Base-by-base conservation (phyloP, 805 yeast genomes). In the Saturnispora hagleri region DNA sequence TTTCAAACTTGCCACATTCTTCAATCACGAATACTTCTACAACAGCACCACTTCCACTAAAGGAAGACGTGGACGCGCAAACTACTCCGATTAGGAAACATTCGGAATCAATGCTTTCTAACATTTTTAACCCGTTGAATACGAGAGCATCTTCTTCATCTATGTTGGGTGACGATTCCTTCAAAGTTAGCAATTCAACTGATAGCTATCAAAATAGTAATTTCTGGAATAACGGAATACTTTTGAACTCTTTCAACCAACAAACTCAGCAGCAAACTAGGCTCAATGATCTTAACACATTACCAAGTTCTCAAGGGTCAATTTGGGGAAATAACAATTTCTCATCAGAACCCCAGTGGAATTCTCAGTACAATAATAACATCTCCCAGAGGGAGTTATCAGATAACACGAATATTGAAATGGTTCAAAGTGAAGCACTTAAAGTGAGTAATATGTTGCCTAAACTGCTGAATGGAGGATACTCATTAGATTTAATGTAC, bases 391-490 rank as follows among this genome's bases (percentile, higher is more conserved):
- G 15, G 12, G 10, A 43, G 17, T 40, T 22, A 8, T 2, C 43
- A 13, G 10, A 46, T 15, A 18, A 13, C 7, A 34, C 43, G 24
- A 43, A 17, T 6, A 34, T 38, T 17, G 51, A 49, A 22, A 20
- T 50, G 9, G 65, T 77, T 47, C 79, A 73, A 52, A 47, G 67
- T 3, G 75, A 76, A 18, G 71, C 77, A 2, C 62, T 63, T 46
- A 68, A 69, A 46, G 75, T 77, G 3, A 69, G 70, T 46, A 68
- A 65, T 41, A 58, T 65, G 34, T 53, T 75, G 27, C 70, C 69
- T 24, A 41, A 44, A 22, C n/a, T 33, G 13, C 27, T 44, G 9
- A 53, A 54, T 47, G 53, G 56, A 20, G 56, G 55, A 28, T 59
- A 52, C 20, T 59, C 68, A 0, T 51, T 57, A 10, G 58, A 53